Evolutionary conservation across 495 filamentous ascomycete species (phyloP).

Genomic region (Penicillium goetzii): DNA sequence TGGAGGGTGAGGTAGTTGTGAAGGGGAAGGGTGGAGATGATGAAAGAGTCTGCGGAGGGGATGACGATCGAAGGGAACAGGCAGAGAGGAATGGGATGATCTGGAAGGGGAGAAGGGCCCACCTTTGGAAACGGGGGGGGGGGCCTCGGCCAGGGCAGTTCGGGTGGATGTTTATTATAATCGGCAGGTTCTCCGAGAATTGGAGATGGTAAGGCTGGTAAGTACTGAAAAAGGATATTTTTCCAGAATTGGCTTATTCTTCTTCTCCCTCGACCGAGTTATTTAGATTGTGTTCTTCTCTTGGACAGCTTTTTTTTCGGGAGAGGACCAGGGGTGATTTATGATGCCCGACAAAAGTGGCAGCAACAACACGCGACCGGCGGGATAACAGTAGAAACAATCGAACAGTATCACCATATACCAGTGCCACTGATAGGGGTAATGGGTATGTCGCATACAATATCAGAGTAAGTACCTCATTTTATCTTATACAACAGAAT

Average conservation of each 20-base stretch:
- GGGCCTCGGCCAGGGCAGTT: constrained; percentile 29
- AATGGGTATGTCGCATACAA: not conserved
- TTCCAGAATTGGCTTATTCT: not conserved
- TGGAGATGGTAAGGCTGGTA: not conserved
- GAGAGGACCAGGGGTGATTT: not conserved
- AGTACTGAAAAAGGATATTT: not conserved
- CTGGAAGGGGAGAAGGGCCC: constrained; percentile 22
- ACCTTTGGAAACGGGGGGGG: constrained; percentile 15
- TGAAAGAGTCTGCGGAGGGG: constrained; percentile 35
- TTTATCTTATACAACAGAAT: too few species aligned
- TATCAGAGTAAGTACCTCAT: not conserved
- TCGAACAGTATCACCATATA: not conserved
- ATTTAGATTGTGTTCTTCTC: not conserved
- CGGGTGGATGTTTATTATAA: not conserved
- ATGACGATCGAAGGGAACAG: constrained; percentile 31
- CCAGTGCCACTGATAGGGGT: not conserved
- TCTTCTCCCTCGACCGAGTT: not conserved
- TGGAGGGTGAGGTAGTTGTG: constrained; percentile 12
- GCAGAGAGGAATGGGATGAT: constrained; percentile 17
- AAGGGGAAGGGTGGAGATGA: constrained; percentile 26
- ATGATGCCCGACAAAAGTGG: constrained; percentile 3
- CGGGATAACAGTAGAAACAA: not conserved
- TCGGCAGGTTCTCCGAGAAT: not conserved
- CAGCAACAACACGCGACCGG: not conserved
- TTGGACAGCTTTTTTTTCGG: not conserved